Evolutionary conservation across 2,329 filamentous ascomycete genomes (phyloP).

Genomic region (Cladosporium sp.): DNA sequence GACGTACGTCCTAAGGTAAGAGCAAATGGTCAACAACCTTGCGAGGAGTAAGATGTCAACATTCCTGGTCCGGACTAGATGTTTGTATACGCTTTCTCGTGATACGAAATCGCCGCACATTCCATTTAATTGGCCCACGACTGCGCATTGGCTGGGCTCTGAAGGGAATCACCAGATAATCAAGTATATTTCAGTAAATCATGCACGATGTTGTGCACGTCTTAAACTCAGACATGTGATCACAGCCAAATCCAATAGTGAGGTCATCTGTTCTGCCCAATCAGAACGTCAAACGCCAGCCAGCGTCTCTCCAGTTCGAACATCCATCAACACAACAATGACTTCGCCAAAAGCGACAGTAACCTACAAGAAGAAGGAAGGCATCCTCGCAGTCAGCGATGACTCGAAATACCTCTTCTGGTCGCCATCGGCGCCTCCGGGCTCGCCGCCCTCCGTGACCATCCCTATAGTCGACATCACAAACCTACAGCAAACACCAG

Average conservation of each 20-base stretch:
- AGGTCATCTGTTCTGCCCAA: conserved; percentile 14
- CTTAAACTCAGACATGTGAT: background rate
- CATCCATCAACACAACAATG: conserved; percentile 28
- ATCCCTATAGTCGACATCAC: conserved; percentile 76
- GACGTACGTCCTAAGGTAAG: background rate
- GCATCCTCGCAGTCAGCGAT: conserved; percentile 71
- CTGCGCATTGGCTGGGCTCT: background rate
- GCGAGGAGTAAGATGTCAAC: background rate
- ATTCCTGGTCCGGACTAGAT: background rate
- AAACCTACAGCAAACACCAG: conserved; percentile 94
- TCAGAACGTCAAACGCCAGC: conserved; percentile 7
- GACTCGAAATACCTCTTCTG: conserved; percentile 78
- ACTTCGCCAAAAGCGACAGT: conserved; percentile 60
- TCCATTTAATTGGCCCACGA: background rate
- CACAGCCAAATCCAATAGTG: background rate
- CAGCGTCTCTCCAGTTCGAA: conserved; percentile 10
- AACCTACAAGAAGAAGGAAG: conserved; percentile 95
- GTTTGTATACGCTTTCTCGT: background rate
- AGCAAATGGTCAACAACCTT: background rate
- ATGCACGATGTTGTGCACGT: background rate
- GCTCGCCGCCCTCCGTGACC: conserved; percentile 65
- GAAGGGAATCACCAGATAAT: too few species aligned
- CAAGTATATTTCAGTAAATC: background rate
- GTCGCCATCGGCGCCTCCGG: conserved; percentile 67
- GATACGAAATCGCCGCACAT: background rate